Base-by-base conservation (phyloP, 164 flowering plant species). In the Taxillus chinensis region DNA sequence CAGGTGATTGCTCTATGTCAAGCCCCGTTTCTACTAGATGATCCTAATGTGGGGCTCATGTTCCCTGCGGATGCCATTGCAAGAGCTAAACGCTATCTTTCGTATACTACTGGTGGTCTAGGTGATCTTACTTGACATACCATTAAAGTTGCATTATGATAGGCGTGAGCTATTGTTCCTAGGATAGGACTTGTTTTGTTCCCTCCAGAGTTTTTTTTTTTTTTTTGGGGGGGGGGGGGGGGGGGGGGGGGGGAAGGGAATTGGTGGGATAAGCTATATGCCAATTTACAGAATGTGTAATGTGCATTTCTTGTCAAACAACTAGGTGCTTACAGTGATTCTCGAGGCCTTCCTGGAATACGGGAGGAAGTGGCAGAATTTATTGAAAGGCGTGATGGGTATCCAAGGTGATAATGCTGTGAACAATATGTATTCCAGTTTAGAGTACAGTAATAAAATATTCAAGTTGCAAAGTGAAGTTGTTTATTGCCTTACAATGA, bases 11-110 rank as follows among this genome's bases (percentile, higher is more conserved):
- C 98, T 68, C 78, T 93, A 41, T 93, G 98, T 75, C 98, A 93
- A 83, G 98, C 97, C 77, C 98, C 98, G 64, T 93, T 90, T 78
- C 80, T 93, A 40, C 79, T 93, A 41, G 97, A 88, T 64, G 97
- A 93, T 77, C 97, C 97, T 14, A 93, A 88, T 78, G 97, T 88
- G 39, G 97, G 95, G 61, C 80, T 93, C 48, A 12, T 93, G 41
- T 93, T 93, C 78, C 99, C 97, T 37, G 99, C 92, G 5, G 99
- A 93, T 82, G 97, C 95, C 38, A 93, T 93, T 75, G 92, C 92
- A 52, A 86, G 82, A 80, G 96, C 99, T 62, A 90, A 88, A 70
- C 92, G 87, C 67, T 93, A 86, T 72, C 92, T 93, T 67, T 65
- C 95, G 16, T 3, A 83, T 71, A 93, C 95, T 62, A 57, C 92